Evolutionary conservation across 225 moss, liverwort and hornwort species (phyloP).

Genomic region (Antitrichia curtipendula): DNA sequence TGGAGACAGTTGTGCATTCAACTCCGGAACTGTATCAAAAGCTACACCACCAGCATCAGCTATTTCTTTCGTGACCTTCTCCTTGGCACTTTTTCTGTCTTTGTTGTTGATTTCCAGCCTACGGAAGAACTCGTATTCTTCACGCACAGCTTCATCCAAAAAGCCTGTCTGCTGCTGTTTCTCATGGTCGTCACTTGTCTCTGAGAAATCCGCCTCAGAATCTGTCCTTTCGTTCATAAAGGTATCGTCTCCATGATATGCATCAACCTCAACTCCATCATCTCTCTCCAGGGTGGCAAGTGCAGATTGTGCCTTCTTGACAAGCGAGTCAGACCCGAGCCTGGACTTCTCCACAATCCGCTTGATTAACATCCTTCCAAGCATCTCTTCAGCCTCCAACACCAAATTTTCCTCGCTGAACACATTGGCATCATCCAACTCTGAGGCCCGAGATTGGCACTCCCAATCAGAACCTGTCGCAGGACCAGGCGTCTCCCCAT

Average conservation of each 20-base stretch:
- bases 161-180: neutral
- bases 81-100: slow-evolving; percentile 1
- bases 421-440: slow-evolving; percentile 14
- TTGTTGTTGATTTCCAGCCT: slow-evolving; percentile 23
- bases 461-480: slow-evolving; percentile 50
- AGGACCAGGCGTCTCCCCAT: slow-evolving; percentile 40
- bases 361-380: slow-evolving; percentile 42
- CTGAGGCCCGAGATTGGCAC: slow-evolving; percentile 31
- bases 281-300: slow-evolving; percentile 35
- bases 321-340: slow-evolving; percentile 32
- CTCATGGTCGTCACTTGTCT: slow-evolving; percentile 2
- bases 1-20: slow-evolving; percentile 7
- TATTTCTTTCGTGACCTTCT: neutral
- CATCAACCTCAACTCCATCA: slow-evolving; percentile 12
- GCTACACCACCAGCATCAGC: neutral
- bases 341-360: slow-evolving; percentile 47
- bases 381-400: slow-evolving; percentile 39
- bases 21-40: neutral
- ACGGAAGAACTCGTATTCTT: slow-evolving; percentile 35
- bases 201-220: slow-evolving; percentile 9
- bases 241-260: neutral
- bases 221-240: slow-evolving; percentile 3
- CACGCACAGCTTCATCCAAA: slow-evolving; percentile 21
- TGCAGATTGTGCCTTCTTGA: slow-evolving; percentile 36
- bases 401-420: slow-evolving; percentile 37